Percentiles rank a stretch among this genome's conserved stretches.
These are phyloP conservation scores for Cruciata laevipes DNA, from an alignment of 257 asterid species.

Conservation along the genomic window DNA sequence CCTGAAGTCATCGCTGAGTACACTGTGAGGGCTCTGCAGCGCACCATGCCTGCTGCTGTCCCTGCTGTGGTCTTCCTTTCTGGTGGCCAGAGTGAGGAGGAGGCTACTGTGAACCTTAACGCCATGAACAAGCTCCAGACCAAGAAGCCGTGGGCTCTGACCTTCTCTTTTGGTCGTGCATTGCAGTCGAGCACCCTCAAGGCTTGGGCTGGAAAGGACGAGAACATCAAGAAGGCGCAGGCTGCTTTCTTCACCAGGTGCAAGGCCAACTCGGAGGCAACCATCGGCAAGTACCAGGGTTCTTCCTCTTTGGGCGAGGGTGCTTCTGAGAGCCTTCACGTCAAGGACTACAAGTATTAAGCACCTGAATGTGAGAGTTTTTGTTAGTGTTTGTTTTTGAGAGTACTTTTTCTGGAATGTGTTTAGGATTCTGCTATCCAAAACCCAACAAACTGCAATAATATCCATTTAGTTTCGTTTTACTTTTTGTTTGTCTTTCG, in stretches of 20 bases:
- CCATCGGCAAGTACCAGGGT: constrained; percentile 70
- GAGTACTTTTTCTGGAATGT: no score
- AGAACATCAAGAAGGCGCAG: constrained; percentile 65
- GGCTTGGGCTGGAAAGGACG: constrained; percentile 86
- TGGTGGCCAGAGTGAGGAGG: constrained; percentile 95
- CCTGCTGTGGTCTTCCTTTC: constrained; percentile 91
- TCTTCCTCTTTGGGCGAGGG: constrained; percentile 45
- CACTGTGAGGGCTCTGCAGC: constrained; percentile 80
- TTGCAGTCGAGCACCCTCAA: constrained; percentile 92
- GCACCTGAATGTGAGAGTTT: constrained; percentile 8
- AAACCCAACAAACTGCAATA: no score
- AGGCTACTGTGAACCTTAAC: constrained; percentile 74
- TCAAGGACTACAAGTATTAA: constrained; percentile 78
- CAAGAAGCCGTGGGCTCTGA: constrained; percentile 80
- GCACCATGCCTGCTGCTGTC: constrained; percentile 92
- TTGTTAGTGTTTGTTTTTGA: no score
- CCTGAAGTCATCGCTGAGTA: constrained; percentile 70
- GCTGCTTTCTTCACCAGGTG: constrained; percentile 62
- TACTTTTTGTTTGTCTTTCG: no score
- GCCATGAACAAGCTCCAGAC: constrained; percentile 79
- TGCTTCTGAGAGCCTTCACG: constrained; percentile 91
- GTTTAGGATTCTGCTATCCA: no score
- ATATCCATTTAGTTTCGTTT: no score
- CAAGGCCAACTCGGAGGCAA: constrained; percentile 89
- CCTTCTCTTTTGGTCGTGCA: constrained; percentile 94